phyloP scores from a whole-genome alignment of 2,329 filamentous ascomycete genomes.

The Huntiella bhutanensis region DNA sequence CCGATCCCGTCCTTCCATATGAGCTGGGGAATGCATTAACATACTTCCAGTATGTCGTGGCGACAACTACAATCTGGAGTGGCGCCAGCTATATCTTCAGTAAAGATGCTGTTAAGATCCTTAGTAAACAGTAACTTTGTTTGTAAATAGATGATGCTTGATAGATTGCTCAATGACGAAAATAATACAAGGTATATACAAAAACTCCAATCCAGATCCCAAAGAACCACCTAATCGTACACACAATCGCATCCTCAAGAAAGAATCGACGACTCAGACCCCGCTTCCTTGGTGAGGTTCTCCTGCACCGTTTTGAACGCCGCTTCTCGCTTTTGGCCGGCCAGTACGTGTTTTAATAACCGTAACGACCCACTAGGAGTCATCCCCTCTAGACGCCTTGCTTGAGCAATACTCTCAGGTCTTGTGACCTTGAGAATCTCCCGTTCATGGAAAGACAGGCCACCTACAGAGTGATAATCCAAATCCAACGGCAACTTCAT shows the following conservation, averaged over 20 bases:
- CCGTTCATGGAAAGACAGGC: constrained; percentile 65
- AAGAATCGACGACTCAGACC: neutral
- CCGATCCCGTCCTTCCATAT: constrained; percentile 53
- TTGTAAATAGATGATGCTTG: neutral
- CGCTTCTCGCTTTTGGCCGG: constrained; percentile 6
- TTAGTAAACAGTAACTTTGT: constrained; percentile 22
- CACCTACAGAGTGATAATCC: constrained; percentile 55
- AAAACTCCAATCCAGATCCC: neutral
- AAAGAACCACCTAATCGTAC: neutral
- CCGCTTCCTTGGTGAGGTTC: neutral
- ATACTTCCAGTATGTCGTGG: constrained; percentile 55
- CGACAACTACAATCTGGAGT: constrained; percentile 80
- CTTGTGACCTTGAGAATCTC: constrained; percentile 47
- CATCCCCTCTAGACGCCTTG: constrained; percentile 66
- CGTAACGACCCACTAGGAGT: constrained; percentile 41
- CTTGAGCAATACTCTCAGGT: constrained; percentile 78
- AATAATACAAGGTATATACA: neutral
- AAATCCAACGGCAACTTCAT: constrained; percentile 53
- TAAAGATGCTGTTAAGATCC: constrained; percentile 80
- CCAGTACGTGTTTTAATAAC: constrained; percentile 40
- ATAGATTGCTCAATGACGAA: neutral
- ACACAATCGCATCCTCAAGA: neutral
- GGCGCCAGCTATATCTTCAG: constrained; percentile 80
- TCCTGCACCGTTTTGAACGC: constrained; percentile 6
- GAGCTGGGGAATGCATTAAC: constrained; percentile 36